Conservation (phyloP, 441 rosid genomes). For the Codiaeum variegatum region DNA sequence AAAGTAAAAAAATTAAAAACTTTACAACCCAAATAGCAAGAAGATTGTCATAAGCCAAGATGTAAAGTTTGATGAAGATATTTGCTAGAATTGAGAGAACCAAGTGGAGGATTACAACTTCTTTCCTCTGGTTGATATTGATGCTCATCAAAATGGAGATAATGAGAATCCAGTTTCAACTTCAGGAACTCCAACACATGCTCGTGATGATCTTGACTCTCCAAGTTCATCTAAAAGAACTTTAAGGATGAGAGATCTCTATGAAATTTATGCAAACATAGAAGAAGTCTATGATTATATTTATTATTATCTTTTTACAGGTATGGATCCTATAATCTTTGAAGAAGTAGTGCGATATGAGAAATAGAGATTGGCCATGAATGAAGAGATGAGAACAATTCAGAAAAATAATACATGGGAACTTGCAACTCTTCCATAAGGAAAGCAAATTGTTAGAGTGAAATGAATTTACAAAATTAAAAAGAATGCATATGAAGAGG, state of each 20-base stretch:
- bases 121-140: neutral
- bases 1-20: neutral
- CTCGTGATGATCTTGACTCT: no score
- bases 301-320: neutral
- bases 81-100: neutral
- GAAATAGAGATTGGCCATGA: neutral
- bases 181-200: neutral
- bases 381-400: slow-evolving; percentile 7
- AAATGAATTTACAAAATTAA: slow-evolving; percentile 14
- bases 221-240: neutral
- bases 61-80: neutral
- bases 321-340: neutral
- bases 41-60: neutral
- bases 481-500: slow-evolving; percentile 3
- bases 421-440: neutral
- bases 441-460: neutral
- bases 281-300: neutral
- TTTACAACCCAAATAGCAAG: neutral
- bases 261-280: neutral
- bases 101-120: neutral
- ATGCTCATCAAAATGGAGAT: neutral
- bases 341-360: neutral
- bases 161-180: neutral
- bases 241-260: neutral
- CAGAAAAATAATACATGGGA: slow-evolving; percentile 19